Evolutionary conservation across 345 rosid genomes (phyloP).

Genomic region (Brassica napus): Da-Ae NC_063434.1:4156001-4156500

Average conservation of each 20-base stretch:
- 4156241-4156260: neutral
- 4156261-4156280: neutral
- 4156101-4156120: neutral
- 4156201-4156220: neutral
- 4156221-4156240: neutral
- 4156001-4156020: slow-evolving; percentile 22
- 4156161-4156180: neutral
- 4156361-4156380: too few species aligned
- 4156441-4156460: too few species aligned
- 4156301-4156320: neutral
- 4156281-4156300: neutral
- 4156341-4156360: too few species aligned
- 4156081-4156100: neutral
- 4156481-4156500: too few species aligned
- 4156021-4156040: slow-evolving; percentile 18
- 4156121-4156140: neutral
- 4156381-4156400: too few species aligned
- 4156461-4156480: too few species aligned
- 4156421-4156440: too few species aligned
- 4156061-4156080: slow-evolving; percentile 23
- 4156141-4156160: neutral
- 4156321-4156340: neutral
- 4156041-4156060: slow-evolving; percentile 13
- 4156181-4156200: neutral
- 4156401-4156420: too few species aligned